Evolutionary conservation across 1,284 basidiomycete species (phyloP), one percentile per base, ranked within the genome.

Genomic region (Binderoboletus segoi): DNA sequence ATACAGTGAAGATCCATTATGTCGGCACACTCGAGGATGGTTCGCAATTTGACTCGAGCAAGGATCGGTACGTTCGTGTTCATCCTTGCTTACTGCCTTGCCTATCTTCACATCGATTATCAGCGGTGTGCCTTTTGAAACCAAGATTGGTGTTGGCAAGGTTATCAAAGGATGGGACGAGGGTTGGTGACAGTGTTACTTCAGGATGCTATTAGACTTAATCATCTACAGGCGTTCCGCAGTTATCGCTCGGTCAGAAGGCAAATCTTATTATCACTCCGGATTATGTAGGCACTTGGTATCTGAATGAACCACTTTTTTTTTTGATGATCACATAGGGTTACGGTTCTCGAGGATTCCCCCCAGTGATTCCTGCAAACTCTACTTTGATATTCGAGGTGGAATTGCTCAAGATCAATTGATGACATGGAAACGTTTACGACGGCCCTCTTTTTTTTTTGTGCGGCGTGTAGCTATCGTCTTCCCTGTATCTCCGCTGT

Each of bases 161-260:
- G 92, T 94, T 54, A 94, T 94, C 76, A 88, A 82, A 72, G 93
- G 93, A 42, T 96, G 93, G 93, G 93, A 96, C 69, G 92, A 94
- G 75, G 92, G 93, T 91, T 67, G 70, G 80, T 76, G 28, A 16
- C 43, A 33, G n/a, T 38, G 20, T 53, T 51, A 35, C 35, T 15
- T 18, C 13, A 30, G 8, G 10, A 26, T 45, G 54, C 58, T 46
- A 26, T 59, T 35, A 61, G 35, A 13, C 18, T 38, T 58, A 38
- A 57, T 52, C 40, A 38, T 30, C 43, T 13, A 67, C 64, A 91
- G 89, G 86, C 56, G 88, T 94, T 32, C 83, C 81, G 18, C 80
- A 91, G 76, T 74, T 94, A 62, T 93, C 91, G 24, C 45, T 93
- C 40, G 91, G 91, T 60, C 72, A 91, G 74, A 93, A 89, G 75